Evolutionary conservation across 2,329 filamentous ascomycete genomes (phyloP), one percentile per base, ranked within the genome.

Genomic region (Orbilia oligospora): DNA sequence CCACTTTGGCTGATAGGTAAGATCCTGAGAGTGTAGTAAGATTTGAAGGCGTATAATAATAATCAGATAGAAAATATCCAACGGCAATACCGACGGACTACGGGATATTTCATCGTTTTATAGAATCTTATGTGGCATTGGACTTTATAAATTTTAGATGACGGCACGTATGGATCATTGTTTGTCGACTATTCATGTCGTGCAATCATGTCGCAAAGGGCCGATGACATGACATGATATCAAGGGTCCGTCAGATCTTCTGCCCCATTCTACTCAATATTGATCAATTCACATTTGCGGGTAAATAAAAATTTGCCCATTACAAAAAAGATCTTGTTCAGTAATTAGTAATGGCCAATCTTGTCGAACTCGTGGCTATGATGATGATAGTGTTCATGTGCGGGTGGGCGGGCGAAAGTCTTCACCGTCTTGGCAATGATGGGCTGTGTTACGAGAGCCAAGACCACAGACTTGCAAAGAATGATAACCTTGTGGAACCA

Each of bases 361-460:
- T 20, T 5, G 1, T 55, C 27, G n/a, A n/a, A 30, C 6, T 30
- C 24, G n/a, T n/a, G n/a, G n/a, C n/a, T n/a, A 18, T 27, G 16
- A 61, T 61, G 30, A 44, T 61, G 20, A 18, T 33, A 33, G 12
- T 14, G 53, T 41, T 38, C 53, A 58, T 58, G 53, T 58, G 53
- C 53, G 20, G 30, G 27, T 55, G 24, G 51, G 30, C 20, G 33
- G 33, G 33, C 22, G 20, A 61, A 8, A 16, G 51, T 14, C 30
- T 48, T 49, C 41, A 20, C 5, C 6, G 41, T 71, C 68, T 71
- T 71, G 68, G 68, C 68, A 44, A 55, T 64, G 27, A 63, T 38
- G 68, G 67, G 68, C 68, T 64, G 68, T 64, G 68, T 46, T 63
- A 71, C 44, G 56, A 55, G 44, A 53, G 68, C 68, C 68, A 71